Evolutionary conservation across 768 basidiomycete species (phyloP).

Genomic region (Gautieria morchelliformis): DNA sequence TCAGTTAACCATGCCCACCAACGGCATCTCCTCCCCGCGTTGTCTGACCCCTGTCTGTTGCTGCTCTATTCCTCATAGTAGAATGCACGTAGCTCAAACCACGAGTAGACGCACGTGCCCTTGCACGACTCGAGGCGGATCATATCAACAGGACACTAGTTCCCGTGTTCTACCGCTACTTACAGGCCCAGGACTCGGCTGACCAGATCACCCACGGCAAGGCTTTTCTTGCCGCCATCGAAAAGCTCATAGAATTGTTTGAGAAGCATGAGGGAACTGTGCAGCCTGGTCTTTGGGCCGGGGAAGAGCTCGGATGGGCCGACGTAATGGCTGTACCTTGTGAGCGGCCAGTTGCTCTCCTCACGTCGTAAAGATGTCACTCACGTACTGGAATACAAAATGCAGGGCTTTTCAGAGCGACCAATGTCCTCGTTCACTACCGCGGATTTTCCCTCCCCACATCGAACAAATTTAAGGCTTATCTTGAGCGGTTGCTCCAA

Average conservation of each 20-base stretch:
- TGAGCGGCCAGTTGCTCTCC: constrained; percentile 22
- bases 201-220: constrained; percentile 38
- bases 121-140: constrained; percentile 60
- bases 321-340: constrained; percentile 69
- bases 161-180: constrained; percentile 64
- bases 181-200: constrained; percentile 54
- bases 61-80: background rate
- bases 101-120: constrained; percentile 49
- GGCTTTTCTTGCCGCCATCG: constrained; percentile 46
- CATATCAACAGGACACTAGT: constrained; percentile 55
- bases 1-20: constrained; percentile 10
- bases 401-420: constrained; percentile 62
- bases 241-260: constrained; percentile 41
- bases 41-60: constrained; percentile 47
- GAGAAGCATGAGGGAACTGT: constrained; percentile 39
- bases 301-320: constrained; percentile 46
- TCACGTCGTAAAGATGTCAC: background rate
- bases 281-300: constrained; percentile 40
- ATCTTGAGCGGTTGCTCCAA: constrained; percentile 42
- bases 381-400: background rate
- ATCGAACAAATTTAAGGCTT: constrained; percentile 35
- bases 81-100: background rate
- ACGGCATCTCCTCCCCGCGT: constrained; percentile 47
- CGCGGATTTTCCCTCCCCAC: constrained; percentile 51
- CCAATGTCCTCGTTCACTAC: constrained; percentile 54